Evolutionary conservation across 306 rosid genomes (phyloP).

Genomic region (Delonix regia): DNA sequence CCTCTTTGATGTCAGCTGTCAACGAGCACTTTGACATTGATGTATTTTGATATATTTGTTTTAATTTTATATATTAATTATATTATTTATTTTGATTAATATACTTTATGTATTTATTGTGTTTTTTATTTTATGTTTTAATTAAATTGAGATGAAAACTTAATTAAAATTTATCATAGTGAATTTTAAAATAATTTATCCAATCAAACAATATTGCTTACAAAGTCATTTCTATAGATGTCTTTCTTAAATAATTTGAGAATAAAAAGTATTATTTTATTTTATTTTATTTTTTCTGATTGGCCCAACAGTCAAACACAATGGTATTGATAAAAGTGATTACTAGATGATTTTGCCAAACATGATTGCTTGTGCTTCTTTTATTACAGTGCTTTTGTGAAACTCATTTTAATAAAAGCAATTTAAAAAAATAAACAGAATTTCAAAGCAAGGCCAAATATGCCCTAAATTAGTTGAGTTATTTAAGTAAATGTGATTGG

Average conservation of each 20-base stretch:
- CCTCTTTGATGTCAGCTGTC: too few species aligned
- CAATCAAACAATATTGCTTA: not conserved
- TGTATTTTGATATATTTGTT: too few species aligned
- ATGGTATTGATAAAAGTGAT: not conserved
- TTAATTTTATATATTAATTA: too few species aligned
- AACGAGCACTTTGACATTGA: too few species aligned
- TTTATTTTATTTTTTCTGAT: not conserved
- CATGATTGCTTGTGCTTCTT: too few species aligned
- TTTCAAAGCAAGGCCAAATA: not conserved
- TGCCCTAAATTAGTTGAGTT: not conserved
- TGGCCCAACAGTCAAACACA: not conserved
- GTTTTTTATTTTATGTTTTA: not conserved
- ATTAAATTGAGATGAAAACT: not conserved
- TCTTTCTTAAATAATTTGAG: too few species aligned
- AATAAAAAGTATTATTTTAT: not conserved
- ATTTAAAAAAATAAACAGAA: not conserved
- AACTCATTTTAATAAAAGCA: too few species aligned
- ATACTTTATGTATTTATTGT: too few species aligned
- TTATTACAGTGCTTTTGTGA: too few species aligned
- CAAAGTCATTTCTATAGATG: not conserved
- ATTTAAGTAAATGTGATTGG: not conserved
- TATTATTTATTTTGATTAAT: too few species aligned
- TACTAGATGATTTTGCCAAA: not conserved
- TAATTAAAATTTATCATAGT: not conserved
- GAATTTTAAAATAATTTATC: too few species aligned